Evolutionary conservation across 441 rosid species (phyloP).

Genomic region (Mallotus repandus): DNA sequence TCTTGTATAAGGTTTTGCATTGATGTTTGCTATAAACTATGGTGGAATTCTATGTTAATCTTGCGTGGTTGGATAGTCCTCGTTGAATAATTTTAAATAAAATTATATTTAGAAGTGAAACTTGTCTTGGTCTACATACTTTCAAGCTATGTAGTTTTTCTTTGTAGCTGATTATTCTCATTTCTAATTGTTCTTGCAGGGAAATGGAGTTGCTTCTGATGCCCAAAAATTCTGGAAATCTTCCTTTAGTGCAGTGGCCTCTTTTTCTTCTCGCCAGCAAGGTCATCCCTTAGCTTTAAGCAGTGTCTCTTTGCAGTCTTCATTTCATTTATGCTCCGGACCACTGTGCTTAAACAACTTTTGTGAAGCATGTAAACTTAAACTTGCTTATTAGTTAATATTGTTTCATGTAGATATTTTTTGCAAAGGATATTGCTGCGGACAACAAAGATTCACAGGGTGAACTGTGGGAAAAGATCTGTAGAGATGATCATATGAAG

Average conservation of each 20-base stretch:
- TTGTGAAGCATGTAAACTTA: background rate
- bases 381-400: background rate
- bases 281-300: slow-evolving; percentile 42
- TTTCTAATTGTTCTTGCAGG: slow-evolving; percentile 38
- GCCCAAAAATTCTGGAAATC: slow-evolving; percentile 91
- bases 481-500: slow-evolving; percentile 89
- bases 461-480: slow-evolving; percentile 87
- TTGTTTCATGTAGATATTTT: slow-evolving; percentile 55
- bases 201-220: slow-evolving; percentile 93
- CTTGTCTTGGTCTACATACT: no score
- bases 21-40: background rate
- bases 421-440: slow-evolving; percentile 89
- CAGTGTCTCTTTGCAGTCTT: slow-evolving; percentile 16
- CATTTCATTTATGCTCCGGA: background rate
- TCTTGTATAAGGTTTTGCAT: background rate
- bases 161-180: slow-evolving; percentile 17
- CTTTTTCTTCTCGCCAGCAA: slow-evolving; percentile 99
- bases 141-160: background rate
- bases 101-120: background rate
- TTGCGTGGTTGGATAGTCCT: background rate
- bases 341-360: background rate
- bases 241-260: slow-evolving; percentile 96
- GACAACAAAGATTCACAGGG: slow-evolving; percentile 68
- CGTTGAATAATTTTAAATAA: background rate
- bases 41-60: background rate